phyloP scores from a whole-genome alignment of 306 rosid genomes.

The Pyrus betulifolia region DNA sequence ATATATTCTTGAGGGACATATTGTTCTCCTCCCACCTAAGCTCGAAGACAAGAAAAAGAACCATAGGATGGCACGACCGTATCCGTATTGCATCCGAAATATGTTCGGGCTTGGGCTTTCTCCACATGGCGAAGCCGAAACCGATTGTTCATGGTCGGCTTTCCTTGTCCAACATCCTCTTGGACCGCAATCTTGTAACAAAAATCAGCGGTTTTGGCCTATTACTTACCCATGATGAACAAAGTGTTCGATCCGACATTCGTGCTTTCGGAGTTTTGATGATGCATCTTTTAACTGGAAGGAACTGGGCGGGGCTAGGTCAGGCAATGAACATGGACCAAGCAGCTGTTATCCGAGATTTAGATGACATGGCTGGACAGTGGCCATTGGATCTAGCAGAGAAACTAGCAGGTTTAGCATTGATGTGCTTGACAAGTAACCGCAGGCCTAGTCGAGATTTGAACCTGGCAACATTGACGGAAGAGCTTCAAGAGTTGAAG shows the following conservation, averaged over 20 bases:
- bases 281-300: slow-evolving; percentile 53
- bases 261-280: slow-evolving; percentile 47
- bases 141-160: slow-evolving; percentile 50
- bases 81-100: slow-evolving; percentile 52
- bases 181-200: slow-evolving; percentile 65
- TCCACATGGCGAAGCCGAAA: slow-evolving; percentile 34
- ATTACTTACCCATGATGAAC: slow-evolving; percentile 1
- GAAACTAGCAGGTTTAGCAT: slow-evolving; percentile 38
- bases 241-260: slow-evolving; percentile 30
- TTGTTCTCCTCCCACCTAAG: slow-evolving; percentile 29
- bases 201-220: slow-evolving; percentile 56
- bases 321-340: slow-evolving; percentile 38
- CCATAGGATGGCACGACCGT: slow-evolving; percentile 67
- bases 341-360: slow-evolving; percentile 26
- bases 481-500: slow-evolving; percentile 52
- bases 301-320: slow-evolving; percentile 49
- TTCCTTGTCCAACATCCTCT: slow-evolving; percentile 42
- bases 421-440: slow-evolving; percentile 39
- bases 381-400: slow-evolving; percentile 72
- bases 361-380: slow-evolving; percentile 59
- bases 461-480: slow-evolving; percentile 36
- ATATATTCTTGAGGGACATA: slow-evolving; percentile 31
- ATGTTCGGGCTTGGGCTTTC: slow-evolving; percentile 60
- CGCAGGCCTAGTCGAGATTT: slow-evolving; percentile 28
- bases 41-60: slow-evolving; percentile 35